phyloP scores from a whole-genome alignment of 495 filamentous ascomycete genomes.

The Usnea hakonensis region DNA sequence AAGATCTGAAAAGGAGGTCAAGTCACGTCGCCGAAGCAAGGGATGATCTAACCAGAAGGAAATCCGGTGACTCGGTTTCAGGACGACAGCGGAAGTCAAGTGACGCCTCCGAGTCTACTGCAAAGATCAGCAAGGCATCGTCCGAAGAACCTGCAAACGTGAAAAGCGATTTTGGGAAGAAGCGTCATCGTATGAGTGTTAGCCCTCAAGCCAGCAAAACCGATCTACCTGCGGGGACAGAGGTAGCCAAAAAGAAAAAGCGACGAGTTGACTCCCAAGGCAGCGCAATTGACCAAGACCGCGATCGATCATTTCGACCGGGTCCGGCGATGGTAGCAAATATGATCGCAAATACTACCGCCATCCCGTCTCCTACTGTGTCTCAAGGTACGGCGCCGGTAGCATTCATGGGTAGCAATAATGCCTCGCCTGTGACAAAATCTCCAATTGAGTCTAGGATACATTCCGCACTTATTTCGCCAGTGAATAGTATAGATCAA shows the following conservation, averaged over 20 bases:
- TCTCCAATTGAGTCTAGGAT: conserved; percentile 11
- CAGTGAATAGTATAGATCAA: conserved; percentile 18
- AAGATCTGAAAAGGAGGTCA: conserved; percentile 36
- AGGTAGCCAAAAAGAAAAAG: conserved; percentile 43
- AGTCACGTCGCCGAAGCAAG: conserved; percentile 30
- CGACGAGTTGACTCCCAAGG: conserved; percentile 34
- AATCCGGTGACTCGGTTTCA: conserved; percentile 32
- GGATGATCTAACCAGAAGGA: conserved; percentile 29
- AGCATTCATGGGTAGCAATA: conserved; percentile 25
- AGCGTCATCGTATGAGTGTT: conserved; percentile 58
- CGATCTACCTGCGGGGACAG: conserved; percentile 40
- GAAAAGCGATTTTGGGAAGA: conserved; percentile 42
- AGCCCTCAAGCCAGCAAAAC: conserved; percentile 56
- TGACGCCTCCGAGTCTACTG: conserved; percentile 8
- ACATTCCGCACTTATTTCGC: conserved; percentile 13
- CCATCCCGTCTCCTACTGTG: conserved; percentile 26
- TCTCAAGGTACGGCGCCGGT: conserved; percentile 24
- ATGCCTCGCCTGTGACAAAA: conserved; percentile 19
- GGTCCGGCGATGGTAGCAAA: conserved; percentile 34
- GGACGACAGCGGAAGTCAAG: conserved; percentile 15
- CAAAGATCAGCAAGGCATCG: conserved; percentile 9
- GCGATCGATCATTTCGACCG: conserved; percentile 10
- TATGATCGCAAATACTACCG: conserved; percentile 26
- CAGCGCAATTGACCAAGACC: conserved; percentile 19
- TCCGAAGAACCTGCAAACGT: conserved; percentile 13